phyloP scores from a whole-genome alignment of 164 flowering plant species.

The Protea cynaroides region DNA sequence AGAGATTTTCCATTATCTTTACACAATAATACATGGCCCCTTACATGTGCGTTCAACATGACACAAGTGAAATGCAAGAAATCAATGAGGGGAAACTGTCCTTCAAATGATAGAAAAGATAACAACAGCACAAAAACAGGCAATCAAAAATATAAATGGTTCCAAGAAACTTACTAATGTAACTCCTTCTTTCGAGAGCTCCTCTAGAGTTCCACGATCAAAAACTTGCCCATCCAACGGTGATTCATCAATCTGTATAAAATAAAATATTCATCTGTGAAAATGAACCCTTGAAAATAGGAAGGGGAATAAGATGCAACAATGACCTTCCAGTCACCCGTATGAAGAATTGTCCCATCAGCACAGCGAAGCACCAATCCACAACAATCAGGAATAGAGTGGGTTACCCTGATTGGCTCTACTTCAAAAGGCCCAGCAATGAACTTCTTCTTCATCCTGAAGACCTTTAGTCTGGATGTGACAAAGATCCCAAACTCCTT shows the following conservation, averaged over 20 bases:
- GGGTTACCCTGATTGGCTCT: conserved; percentile 93
- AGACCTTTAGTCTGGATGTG: conserved; percentile 83
- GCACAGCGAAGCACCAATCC: conserved; percentile 93
- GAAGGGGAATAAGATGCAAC: neutral
- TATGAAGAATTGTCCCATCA: conserved; percentile 96
- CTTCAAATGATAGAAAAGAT: neutral
- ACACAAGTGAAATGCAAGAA: no score
- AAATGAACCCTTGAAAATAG: neutral
- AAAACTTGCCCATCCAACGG: conserved; percentile 90
- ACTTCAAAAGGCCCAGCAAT: conserved; percentile 93
- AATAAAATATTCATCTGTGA: conserved; percentile 4
- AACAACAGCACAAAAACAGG: neutral
- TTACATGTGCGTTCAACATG: no score
- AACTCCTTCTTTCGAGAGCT: conserved; percentile 97
- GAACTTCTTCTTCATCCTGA: conserved; percentile 64
- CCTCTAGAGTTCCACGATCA: conserved; percentile 87
- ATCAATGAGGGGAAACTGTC: no score
- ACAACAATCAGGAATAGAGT: conserved; percentile 98
- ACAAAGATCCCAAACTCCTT: conserved; percentile 92
- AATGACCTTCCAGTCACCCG: conserved; percentile 98
- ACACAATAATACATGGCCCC: no score
- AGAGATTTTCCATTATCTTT: neutral
- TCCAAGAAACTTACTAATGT: conserved; percentile 58
- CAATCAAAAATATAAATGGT: neutral
- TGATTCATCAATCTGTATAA: conserved; percentile 85